Conservation (phyloP, 139 green algal species). For the Deuterostichococcus epilithicus region DNA sequence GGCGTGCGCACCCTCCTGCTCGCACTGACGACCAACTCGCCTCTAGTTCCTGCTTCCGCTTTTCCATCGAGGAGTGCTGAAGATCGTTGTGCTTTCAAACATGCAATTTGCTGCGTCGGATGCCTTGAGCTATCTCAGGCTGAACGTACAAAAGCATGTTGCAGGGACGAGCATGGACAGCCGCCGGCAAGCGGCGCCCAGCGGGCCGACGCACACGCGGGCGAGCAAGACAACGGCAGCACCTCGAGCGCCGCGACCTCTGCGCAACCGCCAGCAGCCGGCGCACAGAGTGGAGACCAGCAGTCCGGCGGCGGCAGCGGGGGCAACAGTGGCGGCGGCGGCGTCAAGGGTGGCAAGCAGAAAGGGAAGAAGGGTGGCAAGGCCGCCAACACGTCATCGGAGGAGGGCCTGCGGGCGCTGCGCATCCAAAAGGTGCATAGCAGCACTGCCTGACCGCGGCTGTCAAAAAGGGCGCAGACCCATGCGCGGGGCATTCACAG, state of each 20-base stretch:
- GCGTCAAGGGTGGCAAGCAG: neutral
- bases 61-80: too few relatives aligned
- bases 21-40: neutral
- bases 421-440: conserved; percentile 60
- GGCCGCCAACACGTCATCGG: conserved; percentile 31
- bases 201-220: too few relatives aligned
- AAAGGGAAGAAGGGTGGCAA: conserved; percentile 18
- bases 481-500: neutral
- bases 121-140: too few relatives aligned
- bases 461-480: neutral
- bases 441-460: neutral
- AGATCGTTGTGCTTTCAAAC: too few relatives aligned
- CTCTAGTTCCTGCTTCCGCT: neutral
- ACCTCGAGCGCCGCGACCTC: neutral
- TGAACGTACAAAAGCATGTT: too few relatives aligned
- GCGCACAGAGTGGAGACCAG: neutral
- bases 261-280: neutral
- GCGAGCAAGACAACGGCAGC: too few relatives aligned
- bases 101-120: too few relatives aligned
- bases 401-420: conserved; percentile 67
- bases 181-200: too few relatives aligned
- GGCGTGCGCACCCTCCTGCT: neutral
- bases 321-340: neutral
- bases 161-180: too few relatives aligned
- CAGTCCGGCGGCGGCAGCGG: neutral